Evolutionary conservation across 192 early-diverging fungal genomes (phyloP).

Genomic region (Ramicandelaber brevisporus): DNA sequence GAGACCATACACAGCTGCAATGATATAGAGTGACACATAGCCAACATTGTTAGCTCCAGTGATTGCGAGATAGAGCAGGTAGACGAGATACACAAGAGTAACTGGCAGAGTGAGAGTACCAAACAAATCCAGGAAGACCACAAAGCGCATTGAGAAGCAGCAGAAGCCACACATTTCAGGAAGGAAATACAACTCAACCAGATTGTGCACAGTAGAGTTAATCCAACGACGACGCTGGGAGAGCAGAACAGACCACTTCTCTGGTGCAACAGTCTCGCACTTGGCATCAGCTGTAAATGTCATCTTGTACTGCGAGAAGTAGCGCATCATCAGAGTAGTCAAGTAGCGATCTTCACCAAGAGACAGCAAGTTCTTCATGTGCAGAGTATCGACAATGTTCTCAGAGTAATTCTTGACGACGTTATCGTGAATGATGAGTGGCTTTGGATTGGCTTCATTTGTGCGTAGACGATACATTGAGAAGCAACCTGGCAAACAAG

Average conservation of each 20-base stretch:
- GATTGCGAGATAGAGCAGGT: slow-evolving; percentile 46
- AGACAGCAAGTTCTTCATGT: slow-evolving; percentile 89
- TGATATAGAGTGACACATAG: slow-evolving; percentile 46
- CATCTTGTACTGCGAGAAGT: slow-evolving; percentile 87
- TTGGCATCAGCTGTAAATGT: slow-evolving; percentile 77
- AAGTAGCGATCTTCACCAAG: slow-evolving; percentile 95
- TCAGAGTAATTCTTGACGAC: slow-evolving; percentile 73
- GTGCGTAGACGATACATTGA: slow-evolving; percentile 64
- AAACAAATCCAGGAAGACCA: slow-evolving; percentile 81
- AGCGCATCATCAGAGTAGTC: slow-evolving; percentile 89
- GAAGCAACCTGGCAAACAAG: slow-evolving; percentile 66
- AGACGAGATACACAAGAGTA: slow-evolving; percentile 51
- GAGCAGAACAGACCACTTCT: slow-evolving; percentile 63
- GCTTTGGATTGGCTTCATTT: slow-evolving; percentile 17
- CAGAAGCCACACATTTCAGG: slow-evolving; percentile 84
- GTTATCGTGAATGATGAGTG: slow-evolving; percentile 54
- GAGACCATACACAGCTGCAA: slow-evolving; percentile 67
- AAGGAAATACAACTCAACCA: slow-evolving; percentile 66
- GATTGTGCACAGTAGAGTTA: slow-evolving; percentile 93
- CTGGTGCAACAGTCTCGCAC: slow-evolving; percentile 76
- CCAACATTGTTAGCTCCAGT: slow-evolving; percentile 40
- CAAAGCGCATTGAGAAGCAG: slow-evolving; percentile 94
- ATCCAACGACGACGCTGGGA: slow-evolving; percentile 97
- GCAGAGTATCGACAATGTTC: slow-evolving; percentile 79
- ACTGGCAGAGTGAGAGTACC: slow-evolving; percentile 53